Evolutionary conservation across 75 land plant species (phyloP).

Genomic region (Selaginella moellendorffii): DNA sequence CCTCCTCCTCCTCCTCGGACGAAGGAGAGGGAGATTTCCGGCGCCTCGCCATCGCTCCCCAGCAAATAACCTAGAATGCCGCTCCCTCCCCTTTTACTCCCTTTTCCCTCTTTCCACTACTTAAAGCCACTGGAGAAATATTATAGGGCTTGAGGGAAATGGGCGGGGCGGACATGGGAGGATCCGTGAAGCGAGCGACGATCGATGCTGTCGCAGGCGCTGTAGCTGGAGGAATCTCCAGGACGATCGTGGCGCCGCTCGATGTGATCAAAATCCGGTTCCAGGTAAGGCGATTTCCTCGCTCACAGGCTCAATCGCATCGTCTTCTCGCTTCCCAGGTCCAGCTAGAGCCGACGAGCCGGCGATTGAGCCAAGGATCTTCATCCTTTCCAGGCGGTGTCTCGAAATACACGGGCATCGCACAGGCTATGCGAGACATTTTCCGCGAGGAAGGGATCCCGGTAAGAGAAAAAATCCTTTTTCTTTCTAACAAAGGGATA

Average conservation of each 20-base stretch:
- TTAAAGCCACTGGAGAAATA: not conserved
- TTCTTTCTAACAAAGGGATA: no score
- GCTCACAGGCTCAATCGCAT: no score
- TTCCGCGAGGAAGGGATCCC: constrained; percentile 75
- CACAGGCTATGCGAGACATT: constrained; percentile 75
- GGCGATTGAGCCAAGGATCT: constrained; percentile 25
- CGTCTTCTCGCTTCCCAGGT: constrained; percentile 44
- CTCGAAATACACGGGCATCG: constrained; percentile 81
- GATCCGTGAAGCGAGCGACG: constrained; percentile 48
- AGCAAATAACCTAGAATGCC: no score
- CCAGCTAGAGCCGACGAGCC: constrained; percentile 83
- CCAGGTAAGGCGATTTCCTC: constrained; percentile 38
- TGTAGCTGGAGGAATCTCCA: constrained; percentile 66
- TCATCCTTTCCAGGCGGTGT: constrained; percentile 18
- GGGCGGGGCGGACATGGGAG: constrained; percentile 23
- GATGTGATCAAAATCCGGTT: constrained; percentile 95
- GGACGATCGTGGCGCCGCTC: constrained; percentile 81
- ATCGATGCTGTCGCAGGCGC: constrained; percentile 71
- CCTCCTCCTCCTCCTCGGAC: constrained; percentile 3
- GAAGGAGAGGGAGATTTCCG: constrained; percentile 1
- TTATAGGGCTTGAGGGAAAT: constrained; percentile 1
- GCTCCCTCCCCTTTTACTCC: no score
- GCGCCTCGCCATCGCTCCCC: not conserved
- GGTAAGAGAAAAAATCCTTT: constrained; percentile 23
- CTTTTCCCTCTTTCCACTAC: not conserved